phyloP scores from a whole-genome alignment of 1,139 yeast species.

The Yamadazyma atlantica region DNA sequence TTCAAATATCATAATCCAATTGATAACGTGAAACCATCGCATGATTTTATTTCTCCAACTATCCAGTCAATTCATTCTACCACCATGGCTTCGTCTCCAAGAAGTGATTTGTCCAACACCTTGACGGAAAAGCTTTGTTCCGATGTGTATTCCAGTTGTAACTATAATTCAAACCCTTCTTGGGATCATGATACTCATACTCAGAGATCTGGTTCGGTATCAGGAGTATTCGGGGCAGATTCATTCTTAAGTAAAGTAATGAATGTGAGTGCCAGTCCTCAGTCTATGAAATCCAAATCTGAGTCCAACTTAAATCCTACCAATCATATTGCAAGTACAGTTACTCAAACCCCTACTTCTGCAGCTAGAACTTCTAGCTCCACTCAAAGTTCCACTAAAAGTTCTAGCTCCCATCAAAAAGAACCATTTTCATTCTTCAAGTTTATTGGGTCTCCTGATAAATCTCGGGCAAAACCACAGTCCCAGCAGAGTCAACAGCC shows the following conservation, averaged over 20 bases:
- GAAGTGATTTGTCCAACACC: neutral
- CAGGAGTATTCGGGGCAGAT: constrained; percentile 9
- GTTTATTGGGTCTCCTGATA: constrained; percentile 12
- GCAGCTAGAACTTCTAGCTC: no score
- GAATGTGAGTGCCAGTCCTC: constrained; percentile 1
- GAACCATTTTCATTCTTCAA: constrained; percentile 12
- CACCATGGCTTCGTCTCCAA: constrained; percentile 3
- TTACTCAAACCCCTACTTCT: neutral
- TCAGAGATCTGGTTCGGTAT: neutral
- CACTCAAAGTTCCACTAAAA: no score
- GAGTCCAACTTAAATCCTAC: neutral
- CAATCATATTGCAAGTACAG: neutral
- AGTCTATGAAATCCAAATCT: neutral
- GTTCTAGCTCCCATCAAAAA: no score
- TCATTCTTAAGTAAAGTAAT: constrained; percentile 22
- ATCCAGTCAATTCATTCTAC: constrained; percentile 27
- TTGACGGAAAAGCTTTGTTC: neutral
- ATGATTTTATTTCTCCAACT: constrained; percentile 27
- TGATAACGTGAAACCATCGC: constrained; percentile 24
- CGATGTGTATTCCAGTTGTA: constrained; percentile 1
- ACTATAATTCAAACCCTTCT: neutral
- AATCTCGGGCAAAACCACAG: neutral
- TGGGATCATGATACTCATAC: no score
- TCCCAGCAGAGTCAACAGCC: neutral
- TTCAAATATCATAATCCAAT: constrained; percentile 42